Percentiles rank a stretch among this genome's conserved stretches.
These are phyloP conservation scores for Suillus weaverae DNA, from an alignment of 768 basidiomycete species.

Conservation along the genomic window DNA sequence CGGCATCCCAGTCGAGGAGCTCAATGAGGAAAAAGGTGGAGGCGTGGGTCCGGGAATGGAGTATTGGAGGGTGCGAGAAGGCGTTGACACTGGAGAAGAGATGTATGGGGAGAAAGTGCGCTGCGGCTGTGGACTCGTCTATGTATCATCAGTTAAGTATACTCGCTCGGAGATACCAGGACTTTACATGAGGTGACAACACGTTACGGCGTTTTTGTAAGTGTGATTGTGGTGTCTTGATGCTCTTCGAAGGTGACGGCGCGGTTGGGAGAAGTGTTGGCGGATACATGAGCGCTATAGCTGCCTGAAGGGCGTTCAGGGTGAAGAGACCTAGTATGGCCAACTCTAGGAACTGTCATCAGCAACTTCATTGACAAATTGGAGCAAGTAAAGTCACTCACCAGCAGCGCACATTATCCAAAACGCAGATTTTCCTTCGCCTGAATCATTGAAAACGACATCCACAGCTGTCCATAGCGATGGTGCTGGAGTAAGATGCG, in stretches of 20 bases:
- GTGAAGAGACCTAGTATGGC: slow-evolving; percentile 28
- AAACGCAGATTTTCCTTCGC: slow-evolving; percentile 5
- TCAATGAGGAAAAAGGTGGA: slow-evolving; percentile 36
- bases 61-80: slow-evolving; percentile 33
- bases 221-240: slow-evolving; percentile 23
- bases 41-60: slow-evolving; percentile 40
- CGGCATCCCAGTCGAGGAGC: slow-evolving; percentile 30
- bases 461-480: slow-evolving; percentile 36
- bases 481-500: slow-evolving; percentile 39
- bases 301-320: slow-evolving; percentile 37
- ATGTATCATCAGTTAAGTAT: background rate
- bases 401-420: slow-evolving; percentile 33
- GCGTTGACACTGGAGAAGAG: slow-evolving; percentile 31
- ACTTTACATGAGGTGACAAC: slow-evolving; percentile 17
- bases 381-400: slow-evolving; percentile 15
- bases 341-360: slow-evolving; percentile 25
- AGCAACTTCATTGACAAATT: background rate
- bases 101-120: slow-evolving; percentile 30
- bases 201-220: slow-evolving; percentile 27
- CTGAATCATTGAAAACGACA: slow-evolving; percentile 25
- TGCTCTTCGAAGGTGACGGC: slow-evolving; percentile 22
- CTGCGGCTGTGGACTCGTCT: slow-evolving; percentile 30
- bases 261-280: slow-evolving; percentile 30
- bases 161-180: too few species aligned
- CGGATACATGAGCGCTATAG: slow-evolving; percentile 37